Evolutionary conservation across 345 rosid genomes (phyloP).

Genomic region (Eucalyptus curtisii): DNA sequence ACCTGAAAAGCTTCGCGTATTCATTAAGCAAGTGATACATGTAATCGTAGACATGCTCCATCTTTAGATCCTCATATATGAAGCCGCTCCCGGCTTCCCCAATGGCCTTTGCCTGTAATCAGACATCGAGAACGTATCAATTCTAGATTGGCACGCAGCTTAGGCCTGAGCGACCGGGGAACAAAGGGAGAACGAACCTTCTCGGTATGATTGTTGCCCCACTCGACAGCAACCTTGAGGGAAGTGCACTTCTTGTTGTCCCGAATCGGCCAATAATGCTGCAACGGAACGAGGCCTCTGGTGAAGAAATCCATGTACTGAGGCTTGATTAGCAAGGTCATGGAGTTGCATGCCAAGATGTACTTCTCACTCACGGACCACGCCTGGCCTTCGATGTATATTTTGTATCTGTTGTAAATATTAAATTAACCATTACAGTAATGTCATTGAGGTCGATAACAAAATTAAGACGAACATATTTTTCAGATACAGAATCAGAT

Average conservation of each 20-base stretch:
- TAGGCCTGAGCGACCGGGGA: background rate
- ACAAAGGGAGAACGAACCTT: background rate
- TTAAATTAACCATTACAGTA: background rate
- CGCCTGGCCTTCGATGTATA: conserved; percentile 58
- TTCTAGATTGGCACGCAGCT: background rate
- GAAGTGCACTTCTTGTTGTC: conserved; percentile 34
- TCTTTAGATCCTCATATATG: conserved; percentile 35
- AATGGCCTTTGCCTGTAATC: conserved; percentile 39
- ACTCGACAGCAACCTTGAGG: conserved; percentile 56
- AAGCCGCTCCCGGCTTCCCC: conserved; percentile 45
- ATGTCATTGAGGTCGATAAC: background rate
- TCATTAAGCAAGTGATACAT: conserved; percentile 56
- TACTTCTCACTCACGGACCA: conserved; percentile 85
- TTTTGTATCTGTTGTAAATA: conserved; percentile 36
- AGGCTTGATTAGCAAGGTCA: conserved; percentile 35
- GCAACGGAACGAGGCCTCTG: conserved; percentile 50
- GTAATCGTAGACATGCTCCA: conserved; percentile 61
- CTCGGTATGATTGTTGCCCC: conserved; percentile 45
- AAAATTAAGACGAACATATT: background rate
- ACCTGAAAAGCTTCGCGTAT: conserved; percentile 49
- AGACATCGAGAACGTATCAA: background rate
- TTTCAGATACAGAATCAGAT: background rate
- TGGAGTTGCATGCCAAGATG: conserved; percentile 67
- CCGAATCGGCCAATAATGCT: conserved; percentile 71
- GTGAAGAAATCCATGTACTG: conserved; percentile 42